Conservation (phyloP, 805 yeast genomes). For the Pichia eremophila region DNA sequence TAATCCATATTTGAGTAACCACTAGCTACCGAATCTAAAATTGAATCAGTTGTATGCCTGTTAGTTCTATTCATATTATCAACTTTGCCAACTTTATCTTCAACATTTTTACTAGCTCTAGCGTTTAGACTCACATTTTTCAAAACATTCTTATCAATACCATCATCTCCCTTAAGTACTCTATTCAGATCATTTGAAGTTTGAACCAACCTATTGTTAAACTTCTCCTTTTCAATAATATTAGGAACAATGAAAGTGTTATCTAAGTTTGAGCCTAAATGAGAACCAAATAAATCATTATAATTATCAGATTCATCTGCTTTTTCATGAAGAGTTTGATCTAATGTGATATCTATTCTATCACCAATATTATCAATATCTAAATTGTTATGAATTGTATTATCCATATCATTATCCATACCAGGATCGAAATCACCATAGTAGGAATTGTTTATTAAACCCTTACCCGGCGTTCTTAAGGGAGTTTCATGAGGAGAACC, state of each 20-base stretch:
- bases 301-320: not conserved
- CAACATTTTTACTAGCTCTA: not conserved
- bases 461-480: slow-evolving; percentile 18
- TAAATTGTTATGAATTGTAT: not conserved
- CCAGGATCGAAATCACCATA: slow-evolving; percentile 6
- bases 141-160: not conserved
- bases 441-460: not conserved
- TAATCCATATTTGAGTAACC: slow-evolving; percentile 4
- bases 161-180: not conserved
- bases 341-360: not conserved
- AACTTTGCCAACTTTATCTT: not conserved
- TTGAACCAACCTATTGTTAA: slow-evolving; percentile 20
- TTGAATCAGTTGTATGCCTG: not conserved
- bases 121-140: not conserved
- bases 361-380: not conserved
- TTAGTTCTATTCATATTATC: not conserved
- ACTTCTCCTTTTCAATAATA: slow-evolving; percentile 19
- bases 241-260: slow-evolving; percentile 20
- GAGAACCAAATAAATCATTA: not conserved
- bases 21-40: slow-evolving; percentile 7
- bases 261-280: slow-evolving; percentile 1
- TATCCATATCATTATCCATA: not conserved
- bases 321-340: not conserved
- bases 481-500: slow-evolving; percentile 23
- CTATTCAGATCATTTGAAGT: slow-evolving; percentile 2